These are phyloP conservation scores for Xerocomellus dryophilus DNA, from an alignment of 768 basidiomycete genomes.

Conservation along the genomic window DNA sequence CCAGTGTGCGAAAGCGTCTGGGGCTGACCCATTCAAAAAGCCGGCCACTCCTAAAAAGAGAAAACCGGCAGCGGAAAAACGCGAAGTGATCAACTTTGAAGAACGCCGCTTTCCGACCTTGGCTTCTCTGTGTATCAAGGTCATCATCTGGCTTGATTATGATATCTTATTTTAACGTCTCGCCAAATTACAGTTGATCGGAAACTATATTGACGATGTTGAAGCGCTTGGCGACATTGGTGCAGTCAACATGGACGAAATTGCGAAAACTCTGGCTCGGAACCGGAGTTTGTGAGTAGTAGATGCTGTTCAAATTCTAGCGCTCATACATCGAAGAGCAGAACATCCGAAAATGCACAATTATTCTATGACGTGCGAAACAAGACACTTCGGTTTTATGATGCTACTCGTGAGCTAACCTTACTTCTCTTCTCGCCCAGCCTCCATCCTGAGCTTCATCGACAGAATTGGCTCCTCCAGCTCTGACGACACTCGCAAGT, in stretches of 20 bases:
- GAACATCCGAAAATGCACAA: constrained; percentile 73
- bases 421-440: neutral
- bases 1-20: constrained; percentile 73
- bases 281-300: constrained; percentile 73
- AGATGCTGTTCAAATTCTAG: neutral
- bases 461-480: constrained; percentile 66
- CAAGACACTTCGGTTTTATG: constrained; percentile 69
- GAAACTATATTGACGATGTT: constrained; percentile 83
- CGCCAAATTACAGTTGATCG: constrained; percentile 57
- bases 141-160: constrained; percentile 23
- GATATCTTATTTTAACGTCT: neutral
- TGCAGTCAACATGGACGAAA: constrained; percentile 75
- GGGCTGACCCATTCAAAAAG: constrained; percentile 85
- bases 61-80: constrained; percentile 61
- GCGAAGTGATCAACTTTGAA: constrained; percentile 66
- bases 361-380: constrained; percentile 82
- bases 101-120: constrained; percentile 67
- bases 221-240: constrained; percentile 89
- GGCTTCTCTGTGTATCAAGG: constrained; percentile 79
- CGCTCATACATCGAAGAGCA: constrained; percentile 25
- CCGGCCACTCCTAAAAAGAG: constrained; percentile 58
- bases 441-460: neutral
- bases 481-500: constrained; percentile 65
- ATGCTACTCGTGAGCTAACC: constrained; percentile 76
- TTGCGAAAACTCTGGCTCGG: constrained; percentile 78